phyloP scores from a whole-genome alignment of 2,329 filamentous ascomycete genomes.

The Hypoxylon sp. region DNA sequence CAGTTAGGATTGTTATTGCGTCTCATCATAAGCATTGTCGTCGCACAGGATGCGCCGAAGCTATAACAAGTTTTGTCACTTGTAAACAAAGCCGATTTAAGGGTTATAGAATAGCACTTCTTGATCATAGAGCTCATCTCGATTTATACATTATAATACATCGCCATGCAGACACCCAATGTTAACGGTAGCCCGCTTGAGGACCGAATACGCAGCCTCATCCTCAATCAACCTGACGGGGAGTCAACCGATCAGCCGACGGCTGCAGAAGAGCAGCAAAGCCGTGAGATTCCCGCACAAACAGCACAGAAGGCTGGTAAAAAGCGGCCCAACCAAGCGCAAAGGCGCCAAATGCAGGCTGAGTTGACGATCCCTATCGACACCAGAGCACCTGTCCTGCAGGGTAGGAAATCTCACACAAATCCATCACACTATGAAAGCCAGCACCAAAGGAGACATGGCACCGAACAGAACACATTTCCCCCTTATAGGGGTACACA shows the following conservation, averaged over 20 bases:
- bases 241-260: constrained; percentile 43
- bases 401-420: constrained; percentile 44
- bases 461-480: constrained; percentile 26
- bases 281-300: constrained; percentile 16
- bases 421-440: constrained; percentile 45
- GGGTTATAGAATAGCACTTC: not conserved
- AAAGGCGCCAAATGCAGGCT: constrained; percentile 69
- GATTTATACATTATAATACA: no score
- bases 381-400: constrained; percentile 44
- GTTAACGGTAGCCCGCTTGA: constrained; percentile 53
- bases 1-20: constrained; percentile 4
- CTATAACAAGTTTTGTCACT: no score
- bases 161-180: constrained; percentile 37
- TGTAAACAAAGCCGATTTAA: no score
- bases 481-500: constrained; percentile 47
- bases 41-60: not conserved
- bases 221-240: constrained; percentile 66
- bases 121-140: no score
- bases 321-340: constrained; percentile 69
- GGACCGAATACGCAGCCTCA: constrained; percentile 66
- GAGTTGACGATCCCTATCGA: constrained; percentile 66
- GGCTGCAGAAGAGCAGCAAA: constrained; percentile 10
- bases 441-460: constrained; percentile 39
- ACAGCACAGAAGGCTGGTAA: constrained; percentile 44
- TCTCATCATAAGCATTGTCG: constrained; percentile 5